Evolutionary conservation across 768 basidiomycete species (phyloP).

Genomic region (Postia placenta): DNA sequence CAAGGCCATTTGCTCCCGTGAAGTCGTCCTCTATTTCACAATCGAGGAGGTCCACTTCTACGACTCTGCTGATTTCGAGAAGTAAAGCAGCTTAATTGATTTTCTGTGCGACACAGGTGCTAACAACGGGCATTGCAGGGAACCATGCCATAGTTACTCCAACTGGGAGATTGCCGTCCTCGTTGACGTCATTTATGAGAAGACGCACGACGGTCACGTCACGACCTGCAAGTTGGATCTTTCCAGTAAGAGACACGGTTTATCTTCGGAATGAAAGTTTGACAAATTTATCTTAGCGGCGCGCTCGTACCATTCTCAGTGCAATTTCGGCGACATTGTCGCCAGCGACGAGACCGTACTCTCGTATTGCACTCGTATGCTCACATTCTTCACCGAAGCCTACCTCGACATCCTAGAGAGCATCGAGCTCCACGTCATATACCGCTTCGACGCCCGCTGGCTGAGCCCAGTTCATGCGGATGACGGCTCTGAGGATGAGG

Average conservation of each 20-base stretch:
- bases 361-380: constrained; percentile 12
- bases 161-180: constrained; percentile 22
- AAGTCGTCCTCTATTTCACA: constrained; percentile 22
- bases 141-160: constrained; percentile 2
- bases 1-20: constrained; percentile 21
- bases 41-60: constrained; percentile 20
- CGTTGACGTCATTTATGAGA: constrained; percentile 18
- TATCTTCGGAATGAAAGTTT: too few species aligned
- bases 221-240: constrained; percentile 20
- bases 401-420: constrained; percentile 23
- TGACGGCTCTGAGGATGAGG: neutral
- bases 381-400: constrained; percentile 19
- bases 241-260: constrained; percentile 19
- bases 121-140: neutral
- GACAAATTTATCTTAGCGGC: constrained; percentile 8
- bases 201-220: constrained; percentile 14
- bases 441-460: constrained; percentile 8
- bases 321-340: constrained; percentile 11
- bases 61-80: constrained; percentile 9
- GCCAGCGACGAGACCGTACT: constrained; percentile 13
- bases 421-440: constrained; percentile 20
- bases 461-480: neutral
- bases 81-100: constrained; percentile 7
- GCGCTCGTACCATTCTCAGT: constrained; percentile 7
- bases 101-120: neutral